A percentile compares a stretch with the other conserved stretches of the same genome.
Conservation (phyloP, 192 early-diverging fungal genomes). For the Coemansia sp. region DNA sequence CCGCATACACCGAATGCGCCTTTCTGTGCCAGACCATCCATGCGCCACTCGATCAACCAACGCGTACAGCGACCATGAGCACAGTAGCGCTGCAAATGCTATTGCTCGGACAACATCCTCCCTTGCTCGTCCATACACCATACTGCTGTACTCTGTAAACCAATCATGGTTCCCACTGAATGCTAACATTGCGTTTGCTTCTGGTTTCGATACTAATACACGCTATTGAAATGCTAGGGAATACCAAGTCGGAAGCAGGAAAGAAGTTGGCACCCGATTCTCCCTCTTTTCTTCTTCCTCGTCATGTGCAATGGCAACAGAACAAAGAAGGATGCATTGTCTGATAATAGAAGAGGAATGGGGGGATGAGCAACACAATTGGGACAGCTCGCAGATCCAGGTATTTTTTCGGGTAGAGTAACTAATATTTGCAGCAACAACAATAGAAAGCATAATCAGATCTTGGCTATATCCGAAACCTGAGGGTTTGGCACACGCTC, state of each 20-base stretch:
- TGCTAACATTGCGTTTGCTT: background rate
- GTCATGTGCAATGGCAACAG: too few species aligned
- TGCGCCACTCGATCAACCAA: constrained; percentile 6
- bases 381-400: too few species aligned
- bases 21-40: constrained; percentile 11
- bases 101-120: constrained; percentile 5
- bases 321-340: too few species aligned
- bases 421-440: too few species aligned
- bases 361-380: too few species aligned
- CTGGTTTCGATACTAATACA: too few species aligned
- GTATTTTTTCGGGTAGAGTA: too few species aligned
- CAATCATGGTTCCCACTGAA: background rate
- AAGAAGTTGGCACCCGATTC: too few species aligned
- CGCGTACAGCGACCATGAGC: constrained; percentile 18
- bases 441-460: background rate
- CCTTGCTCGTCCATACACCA: background rate
- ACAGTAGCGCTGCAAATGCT: constrained; percentile 17
- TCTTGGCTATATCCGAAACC: background rate
- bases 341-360: too few species aligned
- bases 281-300: too few species aligned
- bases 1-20: background rate
- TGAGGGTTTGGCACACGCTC: constrained; percentile 19
- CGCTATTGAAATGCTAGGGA: too few species aligned
- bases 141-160: background rate
- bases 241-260: too few species aligned